Evolutionary conservation across 2,329 filamentous ascomycete genomes (phyloP), one percentile per base, ranked within the genome.

Genomic region (Arthrobotrys megalospora): DNA sequence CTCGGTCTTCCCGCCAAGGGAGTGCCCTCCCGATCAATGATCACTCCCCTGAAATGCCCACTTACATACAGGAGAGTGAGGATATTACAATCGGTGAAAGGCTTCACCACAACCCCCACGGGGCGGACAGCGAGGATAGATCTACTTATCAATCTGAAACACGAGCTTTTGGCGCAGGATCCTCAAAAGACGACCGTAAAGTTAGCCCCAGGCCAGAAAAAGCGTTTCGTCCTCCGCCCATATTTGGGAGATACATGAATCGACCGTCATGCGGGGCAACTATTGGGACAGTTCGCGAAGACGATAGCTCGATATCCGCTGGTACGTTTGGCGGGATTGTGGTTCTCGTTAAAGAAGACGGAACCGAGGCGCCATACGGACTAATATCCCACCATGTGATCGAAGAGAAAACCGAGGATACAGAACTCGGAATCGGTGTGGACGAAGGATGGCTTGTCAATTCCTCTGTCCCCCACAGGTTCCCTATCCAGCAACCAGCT

Each of bases 351-450:
- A 75, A 75, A 38, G 63, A 73, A 21, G 76, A 79, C 21, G 76
- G 76, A 24, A 79, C 69, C 7, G 76, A 79, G 16, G 58, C 76
- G n/a, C 76, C 76, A 3, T 79, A 79, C 21, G 76, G 76, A 14
- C 21, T 79, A 10, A 75, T 79, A 64, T 79, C 76, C 7, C 76
- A 79, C 34, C 76, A 79, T 45, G 76, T 79, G 3, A 78, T 79
- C n/a, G 76, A 75, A 62, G 70, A 79, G 52, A 79, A 79, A 24
- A 69, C 55, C 6, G 76, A 79, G 41, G 65, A 73, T 11, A 79
- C 76, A 3, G 76, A 79, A 16, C 69, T 79, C 12, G 69, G 76
- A 4, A 70, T 75, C 21, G 76, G 76, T 28, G 76, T 79, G 16
- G 76, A 79, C 52, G 76, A 79, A 45, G 76, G 76, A 7, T 79